phyloP scores from a whole-genome alignment of 441 rosid genomes.

The Gossypium davidsonii region DNA sequence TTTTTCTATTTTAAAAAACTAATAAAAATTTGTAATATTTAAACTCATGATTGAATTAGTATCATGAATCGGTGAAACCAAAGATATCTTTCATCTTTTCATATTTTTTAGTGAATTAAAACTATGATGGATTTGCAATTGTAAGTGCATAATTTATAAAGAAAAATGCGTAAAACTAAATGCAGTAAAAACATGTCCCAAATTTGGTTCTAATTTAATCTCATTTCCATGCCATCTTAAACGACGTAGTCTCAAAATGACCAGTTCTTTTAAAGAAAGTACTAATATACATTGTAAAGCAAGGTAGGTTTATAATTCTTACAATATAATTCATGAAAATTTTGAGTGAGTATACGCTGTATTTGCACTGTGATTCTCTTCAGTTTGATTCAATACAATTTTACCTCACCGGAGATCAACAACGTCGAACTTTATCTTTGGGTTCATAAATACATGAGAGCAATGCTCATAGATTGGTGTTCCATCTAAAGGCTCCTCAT shows the following conservation, averaged over 20 bases:
- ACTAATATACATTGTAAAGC: neutral
- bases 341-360: neutral
- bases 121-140: too few species aligned
- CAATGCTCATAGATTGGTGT: conserved; percentile 90
- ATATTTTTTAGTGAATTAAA: too few species aligned
- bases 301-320: neutral
- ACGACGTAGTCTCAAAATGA: neutral
- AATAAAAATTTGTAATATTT: too few species aligned
- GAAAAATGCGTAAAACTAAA: neutral
- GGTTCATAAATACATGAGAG: conserved; percentile 84
- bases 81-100: too few species aligned
- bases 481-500: conserved; percentile 79
- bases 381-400: neutral
- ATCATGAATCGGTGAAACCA: too few species aligned
- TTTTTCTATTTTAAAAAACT: too few species aligned
- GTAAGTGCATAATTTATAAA: too few species aligned
- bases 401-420: conserved; percentile 71
- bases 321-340: neutral
- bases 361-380: neutral
- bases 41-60: too few species aligned
- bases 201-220: neutral
- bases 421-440: conserved; percentile 54
- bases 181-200: neutral
- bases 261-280: neutral
- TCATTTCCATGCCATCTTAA: neutral